phyloP scores from a whole-genome alignment of 495 filamentous ascomycete genomes.

The Apiosordaria backusii region DNA sequence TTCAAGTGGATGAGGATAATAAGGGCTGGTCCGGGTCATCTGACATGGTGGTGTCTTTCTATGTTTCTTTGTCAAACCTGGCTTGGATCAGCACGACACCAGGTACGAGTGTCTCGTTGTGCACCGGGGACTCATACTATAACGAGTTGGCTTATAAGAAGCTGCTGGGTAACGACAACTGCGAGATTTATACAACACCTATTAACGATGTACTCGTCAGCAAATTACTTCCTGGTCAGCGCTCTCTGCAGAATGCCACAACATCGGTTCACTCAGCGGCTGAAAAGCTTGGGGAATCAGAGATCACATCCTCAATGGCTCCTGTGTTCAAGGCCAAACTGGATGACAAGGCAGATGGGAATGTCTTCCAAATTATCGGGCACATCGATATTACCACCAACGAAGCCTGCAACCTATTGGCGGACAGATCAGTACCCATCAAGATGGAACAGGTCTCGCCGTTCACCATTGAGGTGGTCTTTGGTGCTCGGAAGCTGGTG shows the following conservation, averaged over 20 bases:
- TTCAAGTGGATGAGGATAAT: slow-evolving; percentile 22
- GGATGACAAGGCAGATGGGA: not conserved
- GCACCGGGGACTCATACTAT: slow-evolving; percentile 4
- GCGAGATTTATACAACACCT: not conserved
- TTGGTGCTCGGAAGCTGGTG: slow-evolving; percentile 22
- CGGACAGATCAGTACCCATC: slow-evolving; percentile 29
- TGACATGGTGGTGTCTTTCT: slow-evolving; percentile 40
- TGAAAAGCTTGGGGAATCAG: not conserved
- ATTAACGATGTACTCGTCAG: not conserved
- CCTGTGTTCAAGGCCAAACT: slow-evolving; percentile 13
- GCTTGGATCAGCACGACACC: slow-evolving; percentile 23
- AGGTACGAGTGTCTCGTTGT: slow-evolving; percentile 22
- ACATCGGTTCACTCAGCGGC: not conserved
- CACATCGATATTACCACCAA: slow-evolving; percentile 29
- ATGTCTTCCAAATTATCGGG: slow-evolving; percentile 26
- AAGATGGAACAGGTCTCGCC: slow-evolving; percentile 31
- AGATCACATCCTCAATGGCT: not conserved
- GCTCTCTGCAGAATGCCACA: not conserved
- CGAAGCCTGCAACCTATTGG: slow-evolving; percentile 28
- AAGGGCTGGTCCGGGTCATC: slow-evolving; percentile 35
- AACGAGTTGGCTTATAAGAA: not conserved
- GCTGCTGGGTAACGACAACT: not conserved
- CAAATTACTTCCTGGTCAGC: not conserved
- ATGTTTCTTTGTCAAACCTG: slow-evolving; percentile 32
- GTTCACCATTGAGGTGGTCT: slow-evolving; percentile 33